These are phyloP conservation scores for Phytophthora pini DNA, from an alignment of 352 stramenopile genomes.

Conservation along the genomic window DNA sequence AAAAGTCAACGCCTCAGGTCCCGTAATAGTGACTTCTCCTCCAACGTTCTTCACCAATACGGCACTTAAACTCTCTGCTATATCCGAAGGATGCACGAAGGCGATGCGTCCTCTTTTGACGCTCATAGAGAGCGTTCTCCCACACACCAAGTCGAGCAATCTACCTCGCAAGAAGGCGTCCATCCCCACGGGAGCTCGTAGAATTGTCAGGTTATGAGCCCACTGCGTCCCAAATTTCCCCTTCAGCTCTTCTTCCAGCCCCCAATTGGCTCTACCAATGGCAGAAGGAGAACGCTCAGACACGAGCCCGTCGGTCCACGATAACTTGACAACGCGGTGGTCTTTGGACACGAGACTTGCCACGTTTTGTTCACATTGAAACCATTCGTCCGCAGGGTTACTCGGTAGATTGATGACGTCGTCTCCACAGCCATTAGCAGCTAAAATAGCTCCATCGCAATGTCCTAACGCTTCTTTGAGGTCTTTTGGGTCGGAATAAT, in stretches of 20 bases:
- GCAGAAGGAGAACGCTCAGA: constrained; percentile 36
- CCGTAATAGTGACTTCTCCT: constrained; percentile 44
- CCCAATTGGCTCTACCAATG: constrained; percentile 49
- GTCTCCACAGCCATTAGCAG: constrained; percentile 28
- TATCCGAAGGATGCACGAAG: constrained; percentile 68
- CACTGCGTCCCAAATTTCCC: constrained; percentile 5
- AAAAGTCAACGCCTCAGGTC: constrained; percentile 65
- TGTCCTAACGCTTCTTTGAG: constrained; percentile 44
- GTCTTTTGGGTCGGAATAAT: constrained; percentile 53
- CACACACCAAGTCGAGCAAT: constrained; percentile 64
- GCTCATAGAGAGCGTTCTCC: constrained; percentile 67
- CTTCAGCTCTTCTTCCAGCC: constrained; percentile 53
- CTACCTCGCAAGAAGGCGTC: constrained; percentile 60
- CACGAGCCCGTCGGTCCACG: constrained; percentile 53
- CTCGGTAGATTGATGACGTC: constrained; percentile 28
- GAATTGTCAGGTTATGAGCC: constrained; percentile 33
- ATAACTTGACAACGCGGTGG: constrained; percentile 61
- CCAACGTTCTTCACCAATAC: constrained; percentile 17
- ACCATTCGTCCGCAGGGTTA: constrained; percentile 24
- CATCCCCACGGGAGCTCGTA: constrained; percentile 63
- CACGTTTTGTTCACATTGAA: constrained; percentile 36
- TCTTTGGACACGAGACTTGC: constrained; percentile 28
- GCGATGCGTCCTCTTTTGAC: constrained; percentile 63
- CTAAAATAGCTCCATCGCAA: constrained; percentile 59
- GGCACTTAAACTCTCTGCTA: constrained; percentile 51